A percentile compares a stretch with the other conserved stretches of the same genome.
Conservation (phyloP, 2,329 filamentous ascomycete genomes). For the Xylariaceae sp. region DNA sequence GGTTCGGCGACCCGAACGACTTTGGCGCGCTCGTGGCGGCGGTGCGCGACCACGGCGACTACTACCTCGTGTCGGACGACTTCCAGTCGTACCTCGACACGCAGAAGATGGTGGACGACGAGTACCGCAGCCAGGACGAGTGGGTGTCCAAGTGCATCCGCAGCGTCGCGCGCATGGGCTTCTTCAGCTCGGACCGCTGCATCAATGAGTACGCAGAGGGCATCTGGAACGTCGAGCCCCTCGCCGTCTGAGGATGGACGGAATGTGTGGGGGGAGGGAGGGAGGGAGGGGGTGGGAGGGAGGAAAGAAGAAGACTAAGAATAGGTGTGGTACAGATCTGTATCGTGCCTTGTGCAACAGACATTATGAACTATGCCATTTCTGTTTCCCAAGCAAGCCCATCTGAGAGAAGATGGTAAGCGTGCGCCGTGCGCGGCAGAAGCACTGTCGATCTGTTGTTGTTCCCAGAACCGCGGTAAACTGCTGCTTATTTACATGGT, state of each 20-base stretch:
- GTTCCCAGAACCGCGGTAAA: no score
- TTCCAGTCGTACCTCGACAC: conserved; percentile 93
- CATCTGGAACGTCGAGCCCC: conserved; percentile 94
- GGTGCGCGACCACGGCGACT: conserved; percentile 89
- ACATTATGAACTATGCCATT: no score
- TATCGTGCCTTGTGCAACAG: no score
- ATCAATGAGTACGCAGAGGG: conserved; percentile 95
- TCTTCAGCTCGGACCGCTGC: conserved; percentile 91
- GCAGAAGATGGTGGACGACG: conserved; percentile 82
- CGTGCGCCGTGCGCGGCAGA: no score
- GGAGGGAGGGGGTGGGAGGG: no score
- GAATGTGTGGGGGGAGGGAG: no score
- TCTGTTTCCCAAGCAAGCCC: no score
- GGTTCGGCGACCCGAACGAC: conserved; percentile 69
- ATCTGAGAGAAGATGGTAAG: no score
- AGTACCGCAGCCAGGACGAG: conserved; percentile 84
- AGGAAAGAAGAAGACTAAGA: no score
- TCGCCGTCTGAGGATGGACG: conserved; percentile 43
- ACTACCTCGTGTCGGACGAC: conserved; percentile 95
- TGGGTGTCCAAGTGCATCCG: conserved; percentile 89
- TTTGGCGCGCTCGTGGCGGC: conserved; percentile 80
- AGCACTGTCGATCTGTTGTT: no score
- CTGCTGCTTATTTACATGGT: no score
- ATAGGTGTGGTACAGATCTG: no score
- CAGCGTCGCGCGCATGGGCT: conserved; percentile 88